These are phyloP conservation scores for Pyrus hybrid DNA, from an alignment of 331 rosid species.

Conservation along the genomic window DNA sequence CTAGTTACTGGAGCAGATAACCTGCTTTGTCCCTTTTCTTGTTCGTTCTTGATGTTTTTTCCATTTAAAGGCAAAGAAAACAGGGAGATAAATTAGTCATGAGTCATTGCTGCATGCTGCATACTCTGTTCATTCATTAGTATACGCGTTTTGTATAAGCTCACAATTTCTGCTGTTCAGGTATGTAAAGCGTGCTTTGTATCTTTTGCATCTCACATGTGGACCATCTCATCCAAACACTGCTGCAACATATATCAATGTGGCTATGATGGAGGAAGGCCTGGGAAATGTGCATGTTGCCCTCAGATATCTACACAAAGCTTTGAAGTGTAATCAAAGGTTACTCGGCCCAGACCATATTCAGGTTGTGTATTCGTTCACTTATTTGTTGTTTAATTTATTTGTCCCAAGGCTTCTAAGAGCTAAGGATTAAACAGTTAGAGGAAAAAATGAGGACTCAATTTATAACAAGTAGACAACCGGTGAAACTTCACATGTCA, in stretches of 20 bases:
- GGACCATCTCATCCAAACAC: constrained; percentile 99
- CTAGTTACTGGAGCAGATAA: background rate
- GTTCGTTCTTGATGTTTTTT: background rate
- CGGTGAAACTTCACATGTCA: background rate
- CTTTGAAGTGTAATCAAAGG: constrained; percentile 89
- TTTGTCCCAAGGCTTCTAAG: background rate
- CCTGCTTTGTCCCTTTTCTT: background rate
- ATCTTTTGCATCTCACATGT: constrained; percentile 94
- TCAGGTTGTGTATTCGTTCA: constrained; percentile 55
- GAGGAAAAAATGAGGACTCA: background rate
- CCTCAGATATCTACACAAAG: constrained; percentile 97
- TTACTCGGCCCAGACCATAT: constrained; percentile 94
- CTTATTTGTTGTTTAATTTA: constrained; percentile 8
- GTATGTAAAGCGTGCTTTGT: constrained; percentile 95
- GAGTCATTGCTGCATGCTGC: background rate
- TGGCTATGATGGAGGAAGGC: constrained; percentile 99
- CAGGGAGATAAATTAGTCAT: background rate
- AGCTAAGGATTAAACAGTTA: background rate
- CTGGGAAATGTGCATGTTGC: constrained; percentile 96
- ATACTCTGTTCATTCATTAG: background rate
- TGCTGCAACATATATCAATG: constrained; percentile 97
- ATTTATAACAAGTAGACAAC: background rate
- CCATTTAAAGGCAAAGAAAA: background rate
- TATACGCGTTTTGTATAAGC: background rate
- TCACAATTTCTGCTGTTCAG: constrained; percentile 37